These are phyloP conservation scores for Geosmithia putterillii DNA, from an alignment of 2,329 filamentous ascomycete genomes.

Conservation along the genomic window DNA sequence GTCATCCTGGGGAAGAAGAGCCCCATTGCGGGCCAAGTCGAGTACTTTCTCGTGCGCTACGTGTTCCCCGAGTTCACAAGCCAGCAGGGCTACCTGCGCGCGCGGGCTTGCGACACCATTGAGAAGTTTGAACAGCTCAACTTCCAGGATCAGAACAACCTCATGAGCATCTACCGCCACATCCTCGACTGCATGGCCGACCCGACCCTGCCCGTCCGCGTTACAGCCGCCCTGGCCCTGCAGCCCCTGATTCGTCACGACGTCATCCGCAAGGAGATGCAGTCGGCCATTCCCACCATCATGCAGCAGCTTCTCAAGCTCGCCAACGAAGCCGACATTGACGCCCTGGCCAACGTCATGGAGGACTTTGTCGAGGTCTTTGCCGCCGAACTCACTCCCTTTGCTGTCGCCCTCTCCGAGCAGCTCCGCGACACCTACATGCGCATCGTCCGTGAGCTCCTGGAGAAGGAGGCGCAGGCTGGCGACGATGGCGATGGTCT, in stretches of 20 bases:
- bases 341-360: conserved; percentile 96
- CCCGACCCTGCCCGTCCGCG: conserved; percentile 79
- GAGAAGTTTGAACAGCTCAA: conserved; percentile 97
- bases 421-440: conserved; percentile 94
- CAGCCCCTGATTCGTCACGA: conserved; percentile 95
- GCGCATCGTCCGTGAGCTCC: conserved; percentile 78
- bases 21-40: conserved; percentile 91
- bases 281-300: conserved; percentile 94
- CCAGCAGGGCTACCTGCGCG: conserved; percentile 80
- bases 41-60: conserved; percentile 96
- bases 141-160: conserved; percentile 92
- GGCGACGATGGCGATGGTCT: conserved; percentile 67
- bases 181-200: conserved; percentile 97
- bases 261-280: conserved; percentile 88
- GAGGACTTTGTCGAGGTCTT: conserved; percentile 99
- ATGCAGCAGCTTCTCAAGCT: conserved; percentile 98
- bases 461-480: conserved; percentile 74
- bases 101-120: conserved; percentile 89
- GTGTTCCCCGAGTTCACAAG: conserved; percentile 98
- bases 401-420: conserved; percentile 90
- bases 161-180: conserved; percentile 91
- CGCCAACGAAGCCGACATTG: conserved; percentile 95
- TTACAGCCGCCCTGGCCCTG: conserved; percentile 85
- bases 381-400: conserved; percentile 90
- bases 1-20: conserved; percentile 98